phyloP scores from a whole-genome alignment of 441 rosid genomes.

The Eruca vesicaria region DNA sequence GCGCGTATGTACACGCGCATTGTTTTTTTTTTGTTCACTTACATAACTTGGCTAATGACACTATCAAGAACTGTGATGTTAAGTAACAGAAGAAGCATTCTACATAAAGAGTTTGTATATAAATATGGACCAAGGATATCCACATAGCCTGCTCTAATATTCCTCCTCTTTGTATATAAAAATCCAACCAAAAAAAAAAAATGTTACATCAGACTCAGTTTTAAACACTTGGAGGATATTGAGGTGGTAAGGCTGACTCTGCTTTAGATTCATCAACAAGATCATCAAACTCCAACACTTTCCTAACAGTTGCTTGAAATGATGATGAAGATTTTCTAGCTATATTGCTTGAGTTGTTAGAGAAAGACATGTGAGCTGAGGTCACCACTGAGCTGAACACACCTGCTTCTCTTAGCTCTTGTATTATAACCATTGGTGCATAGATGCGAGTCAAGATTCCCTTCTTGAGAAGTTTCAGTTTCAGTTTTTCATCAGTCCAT shows the following conservation, averaged over 20 bases:
- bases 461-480: slow-evolving; percentile 59
- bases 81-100: neutral
- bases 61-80: neutral
- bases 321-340: slow-evolving; percentile 40
- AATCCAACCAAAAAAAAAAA: neutral
- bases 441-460: slow-evolving; percentile 78
- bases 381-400: slow-evolving; percentile 57
- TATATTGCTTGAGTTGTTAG: slow-evolving; percentile 30
- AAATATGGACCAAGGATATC: slow-evolving; percentile 11
- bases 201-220: slow-evolving; percentile 3
- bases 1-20: neutral
- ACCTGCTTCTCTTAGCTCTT: slow-evolving; percentile 77
- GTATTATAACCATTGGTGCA: slow-evolving; percentile 80
- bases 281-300: slow-evolving; percentile 43
- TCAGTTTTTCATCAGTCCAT: slow-evolving; percentile 67
- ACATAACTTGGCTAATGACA: neutral
- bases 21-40: neutral
- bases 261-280: slow-evolving; percentile 17
- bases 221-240: slow-evolving; percentile 49
- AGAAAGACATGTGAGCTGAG: slow-evolving; percentile 43
- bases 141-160: slow-evolving; percentile 4
- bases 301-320: slow-evolving; percentile 47
- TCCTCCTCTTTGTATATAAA: slow-evolving; percentile 2
- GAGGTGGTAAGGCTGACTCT: slow-evolving; percentile 54
- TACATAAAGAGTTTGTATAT: neutral